Evolutionary conservation across 1,284 basidiomycete genomes (phyloP), one percentile per base, ranked within the genome.

Genomic region (Tausonia pullulans): DNA sequence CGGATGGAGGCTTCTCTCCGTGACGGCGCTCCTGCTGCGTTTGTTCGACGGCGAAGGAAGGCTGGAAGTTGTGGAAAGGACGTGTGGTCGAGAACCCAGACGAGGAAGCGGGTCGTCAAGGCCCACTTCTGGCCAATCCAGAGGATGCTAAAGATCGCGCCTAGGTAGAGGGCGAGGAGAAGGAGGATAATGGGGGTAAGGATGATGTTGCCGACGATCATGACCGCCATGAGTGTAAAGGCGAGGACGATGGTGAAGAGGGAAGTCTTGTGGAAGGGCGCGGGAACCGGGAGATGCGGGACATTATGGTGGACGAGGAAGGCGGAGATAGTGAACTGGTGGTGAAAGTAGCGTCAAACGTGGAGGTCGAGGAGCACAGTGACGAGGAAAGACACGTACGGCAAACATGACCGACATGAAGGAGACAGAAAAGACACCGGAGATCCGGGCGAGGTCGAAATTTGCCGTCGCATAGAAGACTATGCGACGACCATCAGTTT

Each of bases 381-480:
- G 13, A 16, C 8, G 58, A 39, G 10, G 53, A 52, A 50, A 48
- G 14, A 49, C n/a, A 51, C 50, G n/a, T 5, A 58, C 53, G 14
- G 59, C 58, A 50, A 60, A 56, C 40, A 63, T 59, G 45, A 62
- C 11, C 9, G 55, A 51, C 53, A 61, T 58, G 46, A 64, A 69
- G 27, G 63, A 60, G 61, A 69, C 64, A 9, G 67, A 68, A 58
- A 67, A 72, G 60, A 73, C 68, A 63, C 73, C 69, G 4, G 66
- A 68, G 2, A 71, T 58, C 9, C 65, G 64, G 6, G 54, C 7
- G 53, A 73, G 68, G 52, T 63, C 69, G 58, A 71, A 70, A 4
- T 68, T 67, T 27, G 70, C 69, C 0, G 69, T 69, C 0, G 71
- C 71, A 55, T 72, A 74, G 51, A 75, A 69, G 27, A 72, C 57